Base-by-base conservation (phyloP, 192 early-diverging fungal species). In the Gryganskiella cystojenkinii region DNA sequence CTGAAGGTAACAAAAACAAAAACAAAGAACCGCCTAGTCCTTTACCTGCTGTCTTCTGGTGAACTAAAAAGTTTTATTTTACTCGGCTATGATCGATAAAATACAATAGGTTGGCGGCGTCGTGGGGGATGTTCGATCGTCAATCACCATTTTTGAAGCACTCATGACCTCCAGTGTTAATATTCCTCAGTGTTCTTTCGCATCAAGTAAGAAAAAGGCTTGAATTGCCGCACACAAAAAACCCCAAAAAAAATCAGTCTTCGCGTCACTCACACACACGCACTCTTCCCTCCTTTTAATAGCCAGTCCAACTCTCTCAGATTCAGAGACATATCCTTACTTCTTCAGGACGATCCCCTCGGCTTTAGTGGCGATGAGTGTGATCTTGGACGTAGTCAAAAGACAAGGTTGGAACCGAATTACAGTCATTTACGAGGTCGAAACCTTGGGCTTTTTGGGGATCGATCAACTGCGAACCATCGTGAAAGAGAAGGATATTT, bases 171-270 rank as follows among this genome's bases (percentile, higher is more conserved):
- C 80, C 20, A 75, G 81, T 24, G 42, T 83, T 3, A 45, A 81
- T 45, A 80, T 85, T 0, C 71, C 84, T 1, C 84, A 85, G 35
- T 85, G 84, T 54, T 83, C 84, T 14, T 85, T 75, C 50, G 71
- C 81, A 7, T 80, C 84, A 17, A 51, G 76, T 52, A 78, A 53
- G n/a, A n/a, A n/a, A n/a, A n/a, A n/a, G n/a, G n/a, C n/a, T n/a
- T n/a, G n/a, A n/a, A n/a, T n/a, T n/a, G n/a, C n/a, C n/a, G n/a
- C n/a, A n/a, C n/a, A n/a, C n/a, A n/a, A n/a, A n/a, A n/a, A n/a
- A n/a, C n/a, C n/a, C n/a, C n/a, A n/a, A 52, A 52, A 5, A 52
- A 51, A 52, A 4, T 11, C 15, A 15, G 8, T 44, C 42, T 44
- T 44, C 9, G 15, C 9, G 8, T 44, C 42, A 44, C 15, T 44